Conservation (phyloP, 2,329 filamentous ascomycete genomes). For the Cercospora brassicicola region DNA sequence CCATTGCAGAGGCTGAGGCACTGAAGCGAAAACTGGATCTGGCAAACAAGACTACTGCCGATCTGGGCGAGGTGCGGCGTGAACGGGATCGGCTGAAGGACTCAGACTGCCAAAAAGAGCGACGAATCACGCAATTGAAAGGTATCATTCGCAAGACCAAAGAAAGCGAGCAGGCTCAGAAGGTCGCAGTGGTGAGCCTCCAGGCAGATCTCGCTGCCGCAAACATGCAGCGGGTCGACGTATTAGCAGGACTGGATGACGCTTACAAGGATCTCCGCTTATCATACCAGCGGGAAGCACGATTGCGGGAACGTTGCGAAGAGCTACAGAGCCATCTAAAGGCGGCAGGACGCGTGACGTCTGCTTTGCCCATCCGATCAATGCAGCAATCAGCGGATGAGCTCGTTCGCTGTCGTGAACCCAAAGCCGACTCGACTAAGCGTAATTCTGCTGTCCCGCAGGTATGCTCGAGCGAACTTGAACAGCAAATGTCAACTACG, state of each 20-base stretch:
- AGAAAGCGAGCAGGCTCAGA: constrained; percentile 39
- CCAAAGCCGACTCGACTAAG: not conserved
- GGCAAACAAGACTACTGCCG: constrained; percentile 19
- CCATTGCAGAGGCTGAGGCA: not conserved
- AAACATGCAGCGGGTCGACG: constrained; percentile 46
- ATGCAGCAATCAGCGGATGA: not conserved
- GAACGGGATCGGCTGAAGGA: constrained; percentile 44
- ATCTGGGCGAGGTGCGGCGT: constrained; percentile 39
- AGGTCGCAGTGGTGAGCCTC: constrained; percentile 42
- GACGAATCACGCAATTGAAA: constrained; percentile 43
- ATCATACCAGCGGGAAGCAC: constrained; percentile 5
- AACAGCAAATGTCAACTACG: not conserved
- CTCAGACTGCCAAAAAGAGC: constrained; percentile 40
- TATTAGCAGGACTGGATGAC: constrained; percentile 36
- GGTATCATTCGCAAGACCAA: constrained; percentile 44
- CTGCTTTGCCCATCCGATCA: not conserved
- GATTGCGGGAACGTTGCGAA: not conserved
- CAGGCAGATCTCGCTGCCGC: constrained; percentile 43
- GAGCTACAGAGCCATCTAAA: not conserved
- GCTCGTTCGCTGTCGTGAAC: not conserved
- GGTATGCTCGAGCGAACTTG: not conserved
- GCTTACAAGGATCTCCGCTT: constrained; percentile 40
- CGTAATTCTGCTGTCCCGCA: not conserved
- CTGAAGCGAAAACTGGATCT: not conserved
- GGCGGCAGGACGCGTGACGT: not conserved